Conservation (phyloP, 352 stramenopile species). For the Halophytophthora batemanensis region DNA sequence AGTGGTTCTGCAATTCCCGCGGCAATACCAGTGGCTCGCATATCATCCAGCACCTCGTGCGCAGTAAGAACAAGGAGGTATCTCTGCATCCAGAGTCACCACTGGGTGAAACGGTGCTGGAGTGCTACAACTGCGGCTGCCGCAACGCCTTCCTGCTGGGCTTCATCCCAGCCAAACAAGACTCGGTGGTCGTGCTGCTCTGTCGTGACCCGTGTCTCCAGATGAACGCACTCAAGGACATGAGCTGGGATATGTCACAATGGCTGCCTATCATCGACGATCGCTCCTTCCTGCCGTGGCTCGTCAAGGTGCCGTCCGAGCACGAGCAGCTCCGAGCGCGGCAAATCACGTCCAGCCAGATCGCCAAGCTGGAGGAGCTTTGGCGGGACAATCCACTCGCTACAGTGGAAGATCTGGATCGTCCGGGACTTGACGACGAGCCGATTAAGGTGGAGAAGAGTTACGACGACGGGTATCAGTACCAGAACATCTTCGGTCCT, state of each 20-base stretch:
- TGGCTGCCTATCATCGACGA: slow-evolving; percentile 99
- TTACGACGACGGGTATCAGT: slow-evolving; percentile 99
- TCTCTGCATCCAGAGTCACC: slow-evolving; percentile 94
- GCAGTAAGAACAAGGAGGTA: slow-evolving; percentile 90
- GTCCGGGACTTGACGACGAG: slow-evolving; percentile 90
- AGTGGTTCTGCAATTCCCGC: slow-evolving; percentile 99
- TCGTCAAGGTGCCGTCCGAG: slow-evolving; percentile 94
- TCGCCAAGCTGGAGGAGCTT: slow-evolving; percentile 88
- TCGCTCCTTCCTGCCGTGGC: slow-evolving; percentile 95
- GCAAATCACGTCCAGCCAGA: slow-evolving; percentile 92
- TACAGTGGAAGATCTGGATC: slow-evolving; percentile 95
- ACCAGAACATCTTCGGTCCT: slow-evolving; percentile 98
- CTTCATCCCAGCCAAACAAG: slow-evolving; percentile 96
- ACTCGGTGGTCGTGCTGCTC: slow-evolving; percentile 96
- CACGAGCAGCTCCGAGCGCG: slow-evolving; percentile 91
- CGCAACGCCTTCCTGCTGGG: slow-evolving; percentile 98
- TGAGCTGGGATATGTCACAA: slow-evolving; percentile 98
- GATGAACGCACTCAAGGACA: slow-evolving; percentile 96
- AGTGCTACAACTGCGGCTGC: slow-evolving; percentile 99
- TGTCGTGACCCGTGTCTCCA: slow-evolving; percentile 97
- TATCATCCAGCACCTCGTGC: slow-evolving; percentile 98
- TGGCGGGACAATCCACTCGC: slow-evolving; percentile 97
- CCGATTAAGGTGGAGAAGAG: slow-evolving; percentile 81
- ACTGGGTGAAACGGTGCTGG: slow-evolving; percentile 95
- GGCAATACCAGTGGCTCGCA: slow-evolving; percentile 94